Percentiles rank a stretch among this genome's conserved stretches.
Conservation (phyloP, 139 green algal genomes). For the Helicosporidium sp. region DNA sequence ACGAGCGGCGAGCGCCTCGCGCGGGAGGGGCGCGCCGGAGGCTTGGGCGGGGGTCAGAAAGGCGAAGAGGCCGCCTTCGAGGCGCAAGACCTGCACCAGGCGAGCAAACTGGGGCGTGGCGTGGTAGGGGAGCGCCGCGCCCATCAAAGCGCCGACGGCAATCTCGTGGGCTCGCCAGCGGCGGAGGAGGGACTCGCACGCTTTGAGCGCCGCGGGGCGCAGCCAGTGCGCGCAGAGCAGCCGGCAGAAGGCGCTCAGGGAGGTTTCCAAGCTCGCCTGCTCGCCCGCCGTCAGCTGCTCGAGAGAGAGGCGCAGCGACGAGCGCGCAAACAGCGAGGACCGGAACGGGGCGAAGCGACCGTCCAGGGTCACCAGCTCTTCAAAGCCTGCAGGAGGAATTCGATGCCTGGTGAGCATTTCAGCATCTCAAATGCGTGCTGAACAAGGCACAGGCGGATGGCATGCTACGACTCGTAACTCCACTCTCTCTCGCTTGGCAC, state of each 20-base stretch:
- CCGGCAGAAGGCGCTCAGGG: constrained; percentile 37
- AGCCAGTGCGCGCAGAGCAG: constrained; percentile 64
- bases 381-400: constrained; percentile 41
- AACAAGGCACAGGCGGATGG: too few relatives aligned
- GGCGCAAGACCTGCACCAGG: constrained; percentile 44
- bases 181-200: constrained; percentile 71
- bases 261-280: constrained; percentile 26
- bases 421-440: too few relatives aligned
- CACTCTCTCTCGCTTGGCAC: too few relatives aligned
- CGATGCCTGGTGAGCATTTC: neutral
- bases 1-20: constrained; percentile 39
- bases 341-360: constrained; percentile 36
- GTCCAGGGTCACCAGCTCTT: constrained; percentile 44
- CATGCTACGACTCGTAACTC: too few relatives aligned
- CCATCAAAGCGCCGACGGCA: constrained; percentile 59
- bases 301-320: constrained; percentile 19
- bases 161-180: constrained; percentile 52
- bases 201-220: constrained; percentile 37
- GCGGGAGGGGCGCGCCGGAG: constrained; percentile 38
- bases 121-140: constrained; percentile 62
- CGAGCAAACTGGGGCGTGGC: constrained; percentile 73
- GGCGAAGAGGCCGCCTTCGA: constrained; percentile 33
- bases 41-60: constrained; percentile 49
- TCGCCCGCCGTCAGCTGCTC: constrained; percentile 39
- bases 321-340: constrained; percentile 49